phyloP scores from a whole-genome alignment of 1,284 basidiomycete species.

The Trichosporon ovoides region DNA sequence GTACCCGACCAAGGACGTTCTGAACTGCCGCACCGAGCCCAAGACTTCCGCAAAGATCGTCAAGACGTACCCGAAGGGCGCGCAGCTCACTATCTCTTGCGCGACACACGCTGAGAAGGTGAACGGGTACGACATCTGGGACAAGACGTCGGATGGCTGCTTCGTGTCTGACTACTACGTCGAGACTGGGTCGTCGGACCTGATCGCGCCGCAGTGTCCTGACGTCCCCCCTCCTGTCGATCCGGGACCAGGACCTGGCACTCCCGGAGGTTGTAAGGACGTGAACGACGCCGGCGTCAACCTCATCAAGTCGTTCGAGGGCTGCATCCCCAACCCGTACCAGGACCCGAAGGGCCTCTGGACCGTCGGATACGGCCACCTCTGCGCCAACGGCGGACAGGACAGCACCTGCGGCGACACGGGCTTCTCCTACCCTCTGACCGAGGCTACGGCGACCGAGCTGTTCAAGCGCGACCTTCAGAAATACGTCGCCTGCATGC shows the following conservation, averaged over 20 bases:
- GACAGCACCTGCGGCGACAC: background rate
- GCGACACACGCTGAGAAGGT: background rate
- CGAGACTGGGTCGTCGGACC: background rate
- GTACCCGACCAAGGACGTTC: background rate
- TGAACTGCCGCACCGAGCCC: slow-evolving; percentile 9
- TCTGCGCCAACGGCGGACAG: background rate
- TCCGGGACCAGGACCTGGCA: too few relatives aligned
- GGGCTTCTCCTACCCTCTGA: slow-evolving; percentile 2
- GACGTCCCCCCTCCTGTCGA: too few relatives aligned
- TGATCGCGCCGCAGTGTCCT: background rate
- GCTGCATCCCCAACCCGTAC: slow-evolving; percentile 1
- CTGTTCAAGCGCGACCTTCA: background rate
- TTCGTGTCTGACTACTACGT: slow-evolving; percentile 10
- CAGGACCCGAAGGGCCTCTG: background rate
- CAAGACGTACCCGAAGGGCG: background rate
- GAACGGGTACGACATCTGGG: background rate
- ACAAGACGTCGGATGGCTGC: slow-evolving; percentile 9
- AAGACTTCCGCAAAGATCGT: background rate
- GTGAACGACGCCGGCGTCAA: slow-evolving; percentile 8
- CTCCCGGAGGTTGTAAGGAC: background rate
- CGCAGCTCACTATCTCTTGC: slow-evolving; percentile 3
- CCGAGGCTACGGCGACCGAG: background rate
- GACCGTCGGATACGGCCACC: slow-evolving; percentile 12
- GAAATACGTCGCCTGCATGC: background rate
- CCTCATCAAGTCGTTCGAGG: slow-evolving; percentile 8